A percentile compares a stretch with the other conserved stretches of the same genome.
These are phyloP conservation scores for Schizophyllum commune DNA, from an alignment of 1,284 basidiomycete species.

Conservation along the genomic window DNA sequence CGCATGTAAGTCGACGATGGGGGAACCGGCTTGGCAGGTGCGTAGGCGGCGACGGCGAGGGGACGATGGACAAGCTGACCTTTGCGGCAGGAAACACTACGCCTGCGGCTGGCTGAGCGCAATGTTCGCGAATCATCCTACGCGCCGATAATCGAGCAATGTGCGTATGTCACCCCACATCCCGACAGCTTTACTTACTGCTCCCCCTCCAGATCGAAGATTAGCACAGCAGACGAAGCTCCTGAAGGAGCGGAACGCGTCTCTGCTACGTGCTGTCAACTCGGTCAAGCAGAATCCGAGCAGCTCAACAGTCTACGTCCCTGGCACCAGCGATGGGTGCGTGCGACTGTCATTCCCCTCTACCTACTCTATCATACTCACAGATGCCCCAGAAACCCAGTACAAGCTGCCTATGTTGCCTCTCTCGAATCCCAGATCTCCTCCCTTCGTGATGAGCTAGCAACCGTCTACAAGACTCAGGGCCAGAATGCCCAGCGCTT, in stretches of 20 bases:
- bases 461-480: constrained; percentile 93
- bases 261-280: constrained; percentile 71
- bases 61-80: not conserved
- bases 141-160: constrained; percentile 82
- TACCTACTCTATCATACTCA: constrained; percentile 14
- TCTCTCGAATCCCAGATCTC: constrained; percentile 93
- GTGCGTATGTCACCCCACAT: constrained; percentile 36
- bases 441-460: constrained; percentile 82
- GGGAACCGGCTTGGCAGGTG: constrained; percentile 59
- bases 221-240: constrained; percentile 85
- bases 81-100: constrained; percentile 53
- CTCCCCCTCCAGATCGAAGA: constrained; percentile 59
- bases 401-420: constrained; percentile 78
- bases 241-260: constrained; percentile 83
- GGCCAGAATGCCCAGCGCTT: constrained; percentile 92
- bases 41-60: not conserved
- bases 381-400: constrained; percentile 53
- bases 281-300: constrained; percentile 55
- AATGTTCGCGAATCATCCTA: constrained; percentile 72
- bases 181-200: constrained; percentile 1
- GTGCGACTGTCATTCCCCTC: not conserved
- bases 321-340: not conserved
- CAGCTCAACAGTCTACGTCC: not conserved
- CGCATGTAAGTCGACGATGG: constrained; percentile 36
- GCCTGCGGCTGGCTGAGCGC: constrained; percentile 70